Conservation (phyloP, 768 basidiomycete species). For the Daedalea quercina region DNA sequence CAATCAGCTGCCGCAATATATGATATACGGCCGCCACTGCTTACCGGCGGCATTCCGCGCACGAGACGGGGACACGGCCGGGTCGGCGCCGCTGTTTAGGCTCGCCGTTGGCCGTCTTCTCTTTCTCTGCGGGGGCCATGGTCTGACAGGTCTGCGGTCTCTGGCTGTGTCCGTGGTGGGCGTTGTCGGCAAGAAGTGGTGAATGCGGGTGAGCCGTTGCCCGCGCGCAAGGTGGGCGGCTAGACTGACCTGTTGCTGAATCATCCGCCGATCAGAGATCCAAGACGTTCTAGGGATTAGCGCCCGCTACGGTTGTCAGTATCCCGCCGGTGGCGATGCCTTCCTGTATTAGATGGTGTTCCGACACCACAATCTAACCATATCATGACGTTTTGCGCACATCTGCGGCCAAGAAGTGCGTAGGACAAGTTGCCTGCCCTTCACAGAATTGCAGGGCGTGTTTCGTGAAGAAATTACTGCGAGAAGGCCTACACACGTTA, state of each 20-base stretch:
- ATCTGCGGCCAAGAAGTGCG: too few relatives aligned
- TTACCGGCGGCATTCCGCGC: constrained; percentile 28
- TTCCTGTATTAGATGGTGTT: too few relatives aligned
- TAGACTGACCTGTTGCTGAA: not conserved
- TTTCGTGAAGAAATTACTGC: too few relatives aligned
- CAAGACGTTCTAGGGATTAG: too few relatives aligned
- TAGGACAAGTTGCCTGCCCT: too few relatives aligned
- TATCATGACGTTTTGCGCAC: too few relatives aligned
- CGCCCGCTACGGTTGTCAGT: too few relatives aligned
- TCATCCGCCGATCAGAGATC: not conserved
- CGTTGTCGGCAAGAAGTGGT: not conserved
- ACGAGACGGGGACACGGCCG: constrained; percentile 39
- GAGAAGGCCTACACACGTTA: too few relatives aligned
- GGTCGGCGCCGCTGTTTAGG: constrained; percentile 38
- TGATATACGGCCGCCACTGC: not conserved
- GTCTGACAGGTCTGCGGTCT: not conserved
- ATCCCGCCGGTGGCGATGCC: too few relatives aligned
- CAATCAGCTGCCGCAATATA: not conserved
- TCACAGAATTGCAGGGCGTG: too few relatives aligned
- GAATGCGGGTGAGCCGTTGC: not conserved
- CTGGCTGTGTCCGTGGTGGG: not conserved
- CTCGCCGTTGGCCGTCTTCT: constrained; percentile 11
- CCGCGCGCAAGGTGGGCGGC: too few relatives aligned
- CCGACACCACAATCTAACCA: too few relatives aligned
- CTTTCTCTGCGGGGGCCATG: constrained; percentile 9